These are phyloP conservation scores for Sphaerulina populicola DNA, from an alignment of 2,329 filamentous ascomycete species.

Conservation along the genomic window DNA sequence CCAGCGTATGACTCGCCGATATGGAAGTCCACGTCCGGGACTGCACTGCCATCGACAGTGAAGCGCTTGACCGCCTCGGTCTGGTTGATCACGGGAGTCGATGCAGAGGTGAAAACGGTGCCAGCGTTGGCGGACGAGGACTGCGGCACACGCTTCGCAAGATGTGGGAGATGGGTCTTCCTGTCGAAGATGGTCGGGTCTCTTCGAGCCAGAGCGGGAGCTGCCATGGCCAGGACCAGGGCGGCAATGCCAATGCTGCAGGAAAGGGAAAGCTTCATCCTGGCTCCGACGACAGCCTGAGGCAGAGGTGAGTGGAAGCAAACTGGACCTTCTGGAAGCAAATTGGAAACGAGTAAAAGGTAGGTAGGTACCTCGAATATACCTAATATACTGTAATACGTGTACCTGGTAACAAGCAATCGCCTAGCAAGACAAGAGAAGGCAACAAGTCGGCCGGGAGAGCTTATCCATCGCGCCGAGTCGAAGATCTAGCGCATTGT, in stretches of 20 bases:
- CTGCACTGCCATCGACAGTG: slow-evolving; percentile 25
- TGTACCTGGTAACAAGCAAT: too few species aligned
- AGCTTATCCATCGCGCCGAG: too few species aligned
- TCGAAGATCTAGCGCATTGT: too few species aligned
- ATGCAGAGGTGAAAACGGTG: neutral
- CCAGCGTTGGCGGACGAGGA: neutral
- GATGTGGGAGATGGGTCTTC: neutral
- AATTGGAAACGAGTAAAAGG: too few species aligned
- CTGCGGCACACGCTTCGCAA: neutral
- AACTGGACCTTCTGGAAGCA: too few species aligned
- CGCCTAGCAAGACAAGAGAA: too few species aligned
- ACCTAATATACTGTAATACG: too few species aligned
- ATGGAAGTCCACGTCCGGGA: slow-evolving; percentile 33
- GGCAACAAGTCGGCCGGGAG: too few species aligned
- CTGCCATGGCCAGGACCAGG: neutral
- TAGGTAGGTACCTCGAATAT: too few species aligned
- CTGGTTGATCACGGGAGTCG: slow-evolving; percentile 34
- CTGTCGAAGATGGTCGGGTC: neutral
- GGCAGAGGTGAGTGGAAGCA: too few species aligned
- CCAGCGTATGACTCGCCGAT: slow-evolving; percentile 32
- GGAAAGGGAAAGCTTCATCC: too few species aligned
- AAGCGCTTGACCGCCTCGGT: slow-evolving; percentile 40
- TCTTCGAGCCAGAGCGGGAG: neutral
- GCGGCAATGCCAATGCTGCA: too few species aligned
- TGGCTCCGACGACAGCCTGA: neutral